These are phyloP conservation scores for Agroathelia rolfsii DNA, from an alignment of 1,284 basidiomycete genomes.

Conservation along the genomic window DNA sequence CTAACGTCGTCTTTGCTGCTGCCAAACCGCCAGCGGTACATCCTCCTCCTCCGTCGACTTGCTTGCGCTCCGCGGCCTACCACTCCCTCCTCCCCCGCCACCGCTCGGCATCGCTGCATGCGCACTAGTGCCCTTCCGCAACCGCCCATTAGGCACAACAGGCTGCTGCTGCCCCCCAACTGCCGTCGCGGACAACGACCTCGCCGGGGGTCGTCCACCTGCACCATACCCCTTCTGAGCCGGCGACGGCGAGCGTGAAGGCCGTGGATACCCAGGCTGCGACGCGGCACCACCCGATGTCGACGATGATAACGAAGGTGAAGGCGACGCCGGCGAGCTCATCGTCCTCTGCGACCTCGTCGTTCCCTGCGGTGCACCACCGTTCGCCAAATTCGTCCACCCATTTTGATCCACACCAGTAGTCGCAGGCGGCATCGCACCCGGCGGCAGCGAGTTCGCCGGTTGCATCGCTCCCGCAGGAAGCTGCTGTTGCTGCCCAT, in stretches of 20 bases:
- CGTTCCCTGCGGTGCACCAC: too few relatives aligned
- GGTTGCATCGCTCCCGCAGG: too few relatives aligned
- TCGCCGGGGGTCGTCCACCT: constrained; percentile 33
- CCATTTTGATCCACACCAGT: constrained; percentile 5
- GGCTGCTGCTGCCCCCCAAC: constrained; percentile 28
- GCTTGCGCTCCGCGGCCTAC: constrained; percentile 21
- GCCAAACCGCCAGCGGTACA: constrained; percentile 64
- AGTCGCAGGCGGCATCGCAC: constrained; percentile 9
- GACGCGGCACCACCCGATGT: constrained; percentile 13
- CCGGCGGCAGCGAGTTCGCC: constrained; percentile 12
- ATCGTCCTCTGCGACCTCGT: too few relatives aligned
- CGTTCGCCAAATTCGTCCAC: constrained; percentile 7
- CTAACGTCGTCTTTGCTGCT: constrained; percentile 61
- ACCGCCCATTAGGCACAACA: constrained; percentile 39
- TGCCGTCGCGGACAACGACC: constrained; percentile 61
- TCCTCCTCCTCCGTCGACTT: constrained; percentile 58
- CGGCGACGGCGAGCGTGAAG: constrained; percentile 29
- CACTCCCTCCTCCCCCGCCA: constrained; percentile 29
- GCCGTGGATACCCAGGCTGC: constrained; percentile 14
- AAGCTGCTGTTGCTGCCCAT: constrained; percentile 16
- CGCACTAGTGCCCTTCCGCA: constrained; percentile 58
- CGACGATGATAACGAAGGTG: constrained; percentile 28
- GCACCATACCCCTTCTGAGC: constrained; percentile 22
- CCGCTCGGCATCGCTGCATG: constrained; percentile 40
- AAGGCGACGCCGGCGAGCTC: constrained; percentile 19